A percentile compares a stretch with the other conserved stretches of the same genome.
phyloP scores from a whole-genome alignment of 179 eudicot species.

The Heliamphora pulchella region DNA sequence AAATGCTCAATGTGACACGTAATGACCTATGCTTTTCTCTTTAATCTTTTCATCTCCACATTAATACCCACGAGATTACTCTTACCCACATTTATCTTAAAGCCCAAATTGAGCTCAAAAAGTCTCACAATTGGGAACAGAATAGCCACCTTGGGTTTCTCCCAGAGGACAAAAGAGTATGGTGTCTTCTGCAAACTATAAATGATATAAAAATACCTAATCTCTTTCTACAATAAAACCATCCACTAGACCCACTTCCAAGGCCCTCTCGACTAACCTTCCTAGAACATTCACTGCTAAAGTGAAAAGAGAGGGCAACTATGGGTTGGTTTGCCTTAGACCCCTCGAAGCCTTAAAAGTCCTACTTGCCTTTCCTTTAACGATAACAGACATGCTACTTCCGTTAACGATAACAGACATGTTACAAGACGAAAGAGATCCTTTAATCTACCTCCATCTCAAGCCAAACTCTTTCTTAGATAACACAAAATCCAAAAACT shows the following conservation, averaged over 20 bases:
- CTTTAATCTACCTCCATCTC: not conserved
- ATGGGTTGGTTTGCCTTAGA: not conserved
- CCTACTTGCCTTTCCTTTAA: not conserved
- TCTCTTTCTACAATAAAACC: not conserved
- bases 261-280: not conserved
- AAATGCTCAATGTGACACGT: not conserved
- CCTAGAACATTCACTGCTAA: not conserved
- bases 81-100: not conserved
- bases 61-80: not conserved
- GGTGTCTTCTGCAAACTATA: not conserved
- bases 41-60: not conserved
- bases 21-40: not conserved
- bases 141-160: not conserved
- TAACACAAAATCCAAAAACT: not conserved
- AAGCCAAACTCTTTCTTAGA: not conserved
- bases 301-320: not conserved
- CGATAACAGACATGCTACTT: not conserved
- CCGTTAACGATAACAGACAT: not conserved
- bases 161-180: not conserved
- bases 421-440: not conserved
- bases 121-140: not conserved
- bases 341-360: not conserved
- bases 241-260: not conserved
- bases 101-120: not conserved
- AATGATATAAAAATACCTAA: not conserved